Evolutionary conservation across 345 rosid genomes (phyloP).

Genomic region (Aegle marmelos): DNA sequence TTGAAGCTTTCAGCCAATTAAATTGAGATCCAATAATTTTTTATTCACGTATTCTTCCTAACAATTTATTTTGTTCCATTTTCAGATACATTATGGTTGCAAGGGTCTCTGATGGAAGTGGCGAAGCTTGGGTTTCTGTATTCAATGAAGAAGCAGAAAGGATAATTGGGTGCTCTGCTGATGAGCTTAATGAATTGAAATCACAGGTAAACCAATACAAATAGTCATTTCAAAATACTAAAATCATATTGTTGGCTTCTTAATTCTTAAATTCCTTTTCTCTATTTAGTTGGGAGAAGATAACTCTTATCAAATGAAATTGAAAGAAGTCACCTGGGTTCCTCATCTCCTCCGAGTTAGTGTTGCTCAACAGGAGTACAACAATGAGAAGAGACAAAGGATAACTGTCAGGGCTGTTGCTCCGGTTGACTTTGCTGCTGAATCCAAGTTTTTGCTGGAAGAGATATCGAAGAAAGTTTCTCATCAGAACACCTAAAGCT

Average conservation of each 20-base stretch:
- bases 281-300: conserved; percentile 51
- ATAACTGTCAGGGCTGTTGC: conserved; percentile 65
- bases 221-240: background rate
- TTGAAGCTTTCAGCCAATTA: background rate
- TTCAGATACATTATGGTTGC: conserved; percentile 71
- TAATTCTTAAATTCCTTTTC: background rate
- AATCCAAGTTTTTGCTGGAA: conserved; percentile 65
- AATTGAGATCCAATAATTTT: background rate
- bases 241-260: background rate
- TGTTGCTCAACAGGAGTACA: conserved; percentile 74
- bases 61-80: background rate
- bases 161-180: conserved; percentile 76
- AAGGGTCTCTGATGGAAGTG: conserved; percentile 68
- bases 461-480: conserved; percentile 63
- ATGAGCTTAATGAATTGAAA: conserved; percentile 69
- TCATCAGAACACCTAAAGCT: conserved; percentile 11
- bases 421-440: conserved; percentile 76
- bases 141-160: conserved; percentile 81
- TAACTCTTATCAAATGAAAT: conserved; percentile 48
- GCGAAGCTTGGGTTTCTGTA: conserved; percentile 76
- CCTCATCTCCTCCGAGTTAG: conserved; percentile 71
- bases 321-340: conserved; percentile 83
- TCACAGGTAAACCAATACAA: conserved; percentile 46
- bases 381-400: conserved; percentile 86
- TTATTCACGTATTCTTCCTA: background rate